Evolutionary conservation across 306 rosid genomes (phyloP).

Genomic region (Corylus avellana): DNA sequence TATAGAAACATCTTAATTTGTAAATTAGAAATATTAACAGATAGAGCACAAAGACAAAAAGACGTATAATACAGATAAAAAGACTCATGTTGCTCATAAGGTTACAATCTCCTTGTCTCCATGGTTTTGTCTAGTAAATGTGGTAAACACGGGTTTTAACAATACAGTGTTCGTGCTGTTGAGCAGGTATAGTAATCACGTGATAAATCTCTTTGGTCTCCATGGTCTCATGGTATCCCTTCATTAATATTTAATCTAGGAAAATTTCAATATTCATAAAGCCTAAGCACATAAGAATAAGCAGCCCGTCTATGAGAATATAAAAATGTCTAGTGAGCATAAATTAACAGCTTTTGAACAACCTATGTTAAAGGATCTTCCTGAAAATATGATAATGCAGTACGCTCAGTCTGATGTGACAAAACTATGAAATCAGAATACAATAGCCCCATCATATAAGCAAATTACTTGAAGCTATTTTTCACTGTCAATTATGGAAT

Average conservation of each 20-base stretch:
- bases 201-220: neutral
- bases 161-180: neutral
- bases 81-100: neutral
- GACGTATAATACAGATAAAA: neutral
- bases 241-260: neutral
- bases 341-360: neutral
- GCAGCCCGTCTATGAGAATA: neutral
- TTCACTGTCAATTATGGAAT: neutral
- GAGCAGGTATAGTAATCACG: neutral
- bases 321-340: neutral
- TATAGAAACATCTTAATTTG: neutral
- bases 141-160: neutral
- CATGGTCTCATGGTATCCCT: neutral
- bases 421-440: neutral
- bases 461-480: neutral
- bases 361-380: neutral
- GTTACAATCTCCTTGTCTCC: neutral
- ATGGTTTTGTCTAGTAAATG: neutral
- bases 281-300: neutral
- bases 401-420: neutral
- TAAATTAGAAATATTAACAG: too few species aligned
- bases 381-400: neutral
- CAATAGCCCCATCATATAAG: neutral
- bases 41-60: neutral
- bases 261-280: neutral